phyloP scores from a whole-genome alignment of 768 basidiomycete species.

The Psilocybe tampanensis region DNA sequence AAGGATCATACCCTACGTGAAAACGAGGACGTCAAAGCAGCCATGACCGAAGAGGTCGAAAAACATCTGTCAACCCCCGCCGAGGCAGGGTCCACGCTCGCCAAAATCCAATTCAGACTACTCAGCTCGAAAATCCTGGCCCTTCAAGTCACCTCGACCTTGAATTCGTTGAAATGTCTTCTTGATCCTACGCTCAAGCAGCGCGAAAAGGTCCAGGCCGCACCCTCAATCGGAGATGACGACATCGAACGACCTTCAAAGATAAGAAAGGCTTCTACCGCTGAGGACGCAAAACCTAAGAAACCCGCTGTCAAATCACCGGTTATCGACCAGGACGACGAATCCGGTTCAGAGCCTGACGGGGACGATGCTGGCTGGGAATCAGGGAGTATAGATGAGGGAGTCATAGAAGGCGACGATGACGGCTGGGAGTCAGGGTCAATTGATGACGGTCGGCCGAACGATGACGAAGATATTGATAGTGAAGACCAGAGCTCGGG shows the following conservation, averaged over 20 bases:
- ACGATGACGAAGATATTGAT: slow-evolving; percentile 9
- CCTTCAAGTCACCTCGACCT: slow-evolving; percentile 49
- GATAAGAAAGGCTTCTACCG: slow-evolving; percentile 23
- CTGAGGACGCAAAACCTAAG: slow-evolving; percentile 1
- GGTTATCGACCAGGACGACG: background rate
- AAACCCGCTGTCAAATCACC: background rate
- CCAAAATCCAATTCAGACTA: slow-evolving; percentile 71
- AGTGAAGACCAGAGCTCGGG: slow-evolving; percentile 8
- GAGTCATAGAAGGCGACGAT: slow-evolving; percentile 28
- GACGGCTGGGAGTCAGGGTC: slow-evolving; percentile 61
- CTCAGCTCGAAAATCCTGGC: slow-evolving; percentile 80
- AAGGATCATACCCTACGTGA: slow-evolving; percentile 66
- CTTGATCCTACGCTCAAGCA: slow-evolving; percentile 29
- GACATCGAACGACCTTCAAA: slow-evolving; percentile 20
- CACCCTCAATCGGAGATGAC: background rate
- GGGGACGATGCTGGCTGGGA: slow-evolving; percentile 31
- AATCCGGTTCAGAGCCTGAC: slow-evolving; percentile 19
- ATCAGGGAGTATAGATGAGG: slow-evolving; percentile 36
- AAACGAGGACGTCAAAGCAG: slow-evolving; percentile 47
- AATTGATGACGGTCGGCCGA: slow-evolving; percentile 32
- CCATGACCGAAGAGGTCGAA: slow-evolving; percentile 48
- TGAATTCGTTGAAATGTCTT: slow-evolving; percentile 51
- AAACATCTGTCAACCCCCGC: slow-evolving; percentile 33
- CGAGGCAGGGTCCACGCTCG: slow-evolving; percentile 42
- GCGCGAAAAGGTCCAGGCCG: slow-evolving; percentile 5